Percentiles rank a stretch among this genome's conserved stretches.
phyloP scores from a whole-genome alignment of 225 moss, liverwort and hornwort species.

The Sphagnum contortum region DNA sequence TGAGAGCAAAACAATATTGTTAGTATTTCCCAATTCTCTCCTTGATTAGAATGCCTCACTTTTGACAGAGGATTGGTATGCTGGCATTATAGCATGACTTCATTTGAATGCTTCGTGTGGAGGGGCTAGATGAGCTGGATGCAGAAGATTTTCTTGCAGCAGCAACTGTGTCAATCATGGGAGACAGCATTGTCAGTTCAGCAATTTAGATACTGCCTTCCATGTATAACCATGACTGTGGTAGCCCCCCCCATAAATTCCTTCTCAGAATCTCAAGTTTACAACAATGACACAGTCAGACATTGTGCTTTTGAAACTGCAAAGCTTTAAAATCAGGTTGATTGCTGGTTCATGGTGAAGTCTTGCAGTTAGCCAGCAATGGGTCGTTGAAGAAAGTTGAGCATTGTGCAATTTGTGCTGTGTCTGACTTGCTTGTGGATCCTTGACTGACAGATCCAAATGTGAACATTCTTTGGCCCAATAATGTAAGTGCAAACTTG shows the following conservation, averaged over 20 bases:
- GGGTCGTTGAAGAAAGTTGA: too few relatives aligned
- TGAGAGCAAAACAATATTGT: too few relatives aligned
- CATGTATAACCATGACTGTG: conserved; percentile 73
- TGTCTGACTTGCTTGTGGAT: background rate
- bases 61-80: conserved; percentile 69
- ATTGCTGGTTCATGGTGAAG: too few relatives aligned
- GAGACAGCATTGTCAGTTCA: conserved; percentile 57
- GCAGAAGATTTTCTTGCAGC: conserved; percentile 40
- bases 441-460: conserved; percentile 48
- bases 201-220: conserved; percentile 61
- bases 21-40: background rate
- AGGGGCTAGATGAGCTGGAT: conserved; percentile 42
- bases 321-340: too few relatives aligned
- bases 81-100: conserved; percentile 60
- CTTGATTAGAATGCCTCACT: conserved; percentile 38
- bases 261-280: too few relatives aligned
- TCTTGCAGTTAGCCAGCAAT: too few relatives aligned
- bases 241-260: conserved; percentile 13
- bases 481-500: conserved; percentile 34
- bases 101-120: conserved; percentile 60
- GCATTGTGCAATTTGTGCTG: background rate
- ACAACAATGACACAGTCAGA: too few relatives aligned
- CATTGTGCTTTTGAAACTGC: too few relatives aligned
- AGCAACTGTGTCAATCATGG: conserved; percentile 47
- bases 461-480: conserved; percentile 47